Evolutionary conservation across 2,329 filamentous ascomycete genomes (phyloP).

Genomic region (Fusarium proliferatum): DNA sequence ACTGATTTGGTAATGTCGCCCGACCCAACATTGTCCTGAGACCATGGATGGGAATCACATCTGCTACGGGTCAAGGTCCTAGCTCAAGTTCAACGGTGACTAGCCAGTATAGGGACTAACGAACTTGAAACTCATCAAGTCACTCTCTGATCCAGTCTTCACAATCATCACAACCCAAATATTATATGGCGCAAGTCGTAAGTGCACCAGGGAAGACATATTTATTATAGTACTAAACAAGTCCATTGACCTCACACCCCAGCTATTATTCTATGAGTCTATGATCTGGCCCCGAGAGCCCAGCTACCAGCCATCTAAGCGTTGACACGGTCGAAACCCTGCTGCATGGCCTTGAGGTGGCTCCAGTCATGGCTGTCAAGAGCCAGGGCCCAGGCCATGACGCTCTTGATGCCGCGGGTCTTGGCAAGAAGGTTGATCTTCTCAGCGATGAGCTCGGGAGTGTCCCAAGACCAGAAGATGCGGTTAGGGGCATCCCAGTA

Average conservation of each 20-base stretch:
- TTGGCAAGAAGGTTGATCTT: conserved; percentile 60
- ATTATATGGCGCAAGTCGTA: rapidly evolving
- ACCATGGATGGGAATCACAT: rapidly evolving
- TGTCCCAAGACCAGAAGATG: conserved; percentile 69
- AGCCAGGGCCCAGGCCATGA: conserved; percentile 65
- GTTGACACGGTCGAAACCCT: conserved; percentile 15
- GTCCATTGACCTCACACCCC: background rate
- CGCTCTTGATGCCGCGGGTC: conserved; percentile 58
- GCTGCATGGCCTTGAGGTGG: conserved; percentile 57
- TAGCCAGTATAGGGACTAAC: no score
- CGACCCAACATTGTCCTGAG: no score
- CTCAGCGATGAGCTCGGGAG: conserved; percentile 56
- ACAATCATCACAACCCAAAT: rapidly evolving
- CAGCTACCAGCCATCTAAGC: background rate
- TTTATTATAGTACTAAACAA: background rate
- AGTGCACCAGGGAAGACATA: background rate
- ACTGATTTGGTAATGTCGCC: background rate
- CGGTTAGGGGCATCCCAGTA: conserved; percentile 60
- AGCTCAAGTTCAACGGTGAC: background rate
- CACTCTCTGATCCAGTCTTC: rapidly evolving
- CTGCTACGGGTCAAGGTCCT: background rate
- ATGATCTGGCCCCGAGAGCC: background rate
- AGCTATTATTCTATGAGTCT: background rate
- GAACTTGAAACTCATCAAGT: no score
- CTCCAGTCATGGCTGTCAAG: conserved; percentile 59